These are phyloP conservation scores for Boletus pseudo-olivaceus DNA, from an alignment of 768 basidiomycete species.

Conservation along the genomic window DNA sequence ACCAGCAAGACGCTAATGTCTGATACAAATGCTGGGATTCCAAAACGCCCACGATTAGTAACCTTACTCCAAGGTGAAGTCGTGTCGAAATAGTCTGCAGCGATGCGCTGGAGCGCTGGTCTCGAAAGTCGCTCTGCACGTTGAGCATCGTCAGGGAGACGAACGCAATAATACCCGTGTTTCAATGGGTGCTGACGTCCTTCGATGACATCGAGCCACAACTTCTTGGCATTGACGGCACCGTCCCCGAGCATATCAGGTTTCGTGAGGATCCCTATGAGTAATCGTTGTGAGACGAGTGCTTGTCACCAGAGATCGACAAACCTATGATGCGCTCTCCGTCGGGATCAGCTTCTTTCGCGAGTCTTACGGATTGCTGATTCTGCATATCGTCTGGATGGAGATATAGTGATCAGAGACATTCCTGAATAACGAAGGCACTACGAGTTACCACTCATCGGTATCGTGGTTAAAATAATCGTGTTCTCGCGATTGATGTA, in stretches of 20 bases:
- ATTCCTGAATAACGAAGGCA: background rate
- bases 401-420: background rate
- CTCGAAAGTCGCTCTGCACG: slow-evolving; percentile 38
- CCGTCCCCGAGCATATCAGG: slow-evolving; percentile 53
- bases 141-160: slow-evolving; percentile 58
- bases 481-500: slow-evolving; percentile 49
- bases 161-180: slow-evolving; percentile 65
- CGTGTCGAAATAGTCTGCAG: slow-evolving; percentile 43
- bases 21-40: slow-evolving; percentile 48
- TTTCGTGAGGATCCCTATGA: slow-evolving; percentile 65
- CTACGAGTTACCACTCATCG: slow-evolving; percentile 52
- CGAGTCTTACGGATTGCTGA: slow-evolving; percentile 54
- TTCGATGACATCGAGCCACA: slow-evolving; percentile 53
- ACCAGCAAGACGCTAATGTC: slow-evolving; percentile 48
- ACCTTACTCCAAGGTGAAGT: slow-evolving; percentile 53
- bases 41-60: slow-evolving; percentile 46
- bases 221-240: slow-evolving; percentile 35
- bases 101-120: slow-evolving; percentile 35
- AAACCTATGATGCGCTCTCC: slow-evolving; percentile 63
- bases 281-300: background rate
- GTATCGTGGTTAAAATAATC: slow-evolving; percentile 62
- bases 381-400: slow-evolving; percentile 63
- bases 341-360: slow-evolving; percentile 47
- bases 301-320: background rate
- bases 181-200: slow-evolving; percentile 43